Conservation (phyloP, 108 stramenopile genomes). For the Schizochytrium sp. region DNA sequence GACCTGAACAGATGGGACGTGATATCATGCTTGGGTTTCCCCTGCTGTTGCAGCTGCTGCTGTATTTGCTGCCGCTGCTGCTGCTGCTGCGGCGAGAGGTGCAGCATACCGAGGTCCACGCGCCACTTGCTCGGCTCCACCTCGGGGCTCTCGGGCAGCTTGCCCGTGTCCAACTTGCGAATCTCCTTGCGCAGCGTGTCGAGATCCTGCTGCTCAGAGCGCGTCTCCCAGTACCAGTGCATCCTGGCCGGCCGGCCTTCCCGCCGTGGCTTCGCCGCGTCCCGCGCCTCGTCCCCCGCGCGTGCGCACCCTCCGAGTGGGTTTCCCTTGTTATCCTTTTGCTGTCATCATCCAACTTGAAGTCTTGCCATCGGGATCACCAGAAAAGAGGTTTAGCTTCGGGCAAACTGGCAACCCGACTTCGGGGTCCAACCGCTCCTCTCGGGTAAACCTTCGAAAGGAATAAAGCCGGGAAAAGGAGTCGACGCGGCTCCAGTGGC, state of each 20-base stretch:
- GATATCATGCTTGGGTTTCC: background rate
- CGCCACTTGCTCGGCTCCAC: background rate
- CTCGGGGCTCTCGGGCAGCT: background rate
- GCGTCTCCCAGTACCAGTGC: background rate
- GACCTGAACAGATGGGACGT: background rate
- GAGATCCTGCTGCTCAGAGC: background rate
- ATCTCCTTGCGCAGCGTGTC: background rate
- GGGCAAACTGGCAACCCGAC: no score
- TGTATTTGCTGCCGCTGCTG: background rate
- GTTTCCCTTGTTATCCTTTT: no score
- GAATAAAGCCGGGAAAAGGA: no score
- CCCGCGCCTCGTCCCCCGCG: no score
- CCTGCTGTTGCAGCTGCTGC: background rate
- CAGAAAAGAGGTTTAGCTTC: no score
- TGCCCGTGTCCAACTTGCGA: background rate
- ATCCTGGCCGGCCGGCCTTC: background rate
- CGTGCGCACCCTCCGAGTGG: no score
- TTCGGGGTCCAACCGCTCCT: no score
- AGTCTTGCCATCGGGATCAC: no score
- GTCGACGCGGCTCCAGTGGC: no score
- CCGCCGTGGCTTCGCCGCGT: no score
- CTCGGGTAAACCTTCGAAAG: no score
- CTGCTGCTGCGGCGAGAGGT: background rate
- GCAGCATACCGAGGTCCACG: background rate
- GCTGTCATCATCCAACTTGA: no score